Conservation (phyloP, 768 basidiomycete species). For the Russula sp. region DNA sequence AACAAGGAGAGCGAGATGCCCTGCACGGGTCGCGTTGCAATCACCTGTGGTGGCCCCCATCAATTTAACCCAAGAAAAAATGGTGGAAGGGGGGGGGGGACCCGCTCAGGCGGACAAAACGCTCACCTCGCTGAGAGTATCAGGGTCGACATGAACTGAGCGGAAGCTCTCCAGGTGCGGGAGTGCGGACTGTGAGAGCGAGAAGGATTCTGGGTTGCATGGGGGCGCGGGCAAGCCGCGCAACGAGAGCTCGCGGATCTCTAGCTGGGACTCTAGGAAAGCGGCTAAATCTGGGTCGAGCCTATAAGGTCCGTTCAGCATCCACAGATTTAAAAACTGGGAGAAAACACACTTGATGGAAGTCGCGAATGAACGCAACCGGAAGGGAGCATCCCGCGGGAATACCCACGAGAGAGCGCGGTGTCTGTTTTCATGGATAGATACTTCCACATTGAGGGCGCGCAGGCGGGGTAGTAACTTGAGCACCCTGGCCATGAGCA, state of each 20-base stretch:
- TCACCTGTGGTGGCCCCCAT: constrained; percentile 28
- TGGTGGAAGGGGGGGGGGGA: too few relatives aligned
- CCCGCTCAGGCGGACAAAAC: too few relatives aligned
- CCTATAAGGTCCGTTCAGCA: background rate
- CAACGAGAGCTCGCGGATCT: constrained; percentile 46
- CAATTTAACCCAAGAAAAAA: background rate
- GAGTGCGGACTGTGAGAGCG: constrained; percentile 36
- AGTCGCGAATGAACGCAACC: constrained; percentile 43
- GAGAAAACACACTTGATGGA: constrained; percentile 42
- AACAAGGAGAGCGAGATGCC: constrained; percentile 48
- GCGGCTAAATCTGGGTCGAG: constrained; percentile 35
- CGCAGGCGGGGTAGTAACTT: constrained; percentile 33
- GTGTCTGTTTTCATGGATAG: constrained; percentile 2
- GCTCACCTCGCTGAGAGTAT: constrained; percentile 29
- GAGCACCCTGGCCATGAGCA: constrained; percentile 41
- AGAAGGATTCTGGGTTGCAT: constrained; percentile 24
- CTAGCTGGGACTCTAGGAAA: constrained; percentile 45
- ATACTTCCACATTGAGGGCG: constrained; percentile 44
- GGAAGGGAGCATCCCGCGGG: constrained; percentile 33
- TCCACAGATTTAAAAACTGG: background rate
- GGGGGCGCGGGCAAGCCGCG: constrained; percentile 46
- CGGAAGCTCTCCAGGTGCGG: constrained; percentile 45
- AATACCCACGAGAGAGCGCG: constrained; percentile 40
- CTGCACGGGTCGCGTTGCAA: constrained; percentile 42
- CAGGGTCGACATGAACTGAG: constrained; percentile 45